Evolutionary conservation across 805 yeast species (phyloP).

Genomic region (Lachancea lanzarotensis): DNA sequence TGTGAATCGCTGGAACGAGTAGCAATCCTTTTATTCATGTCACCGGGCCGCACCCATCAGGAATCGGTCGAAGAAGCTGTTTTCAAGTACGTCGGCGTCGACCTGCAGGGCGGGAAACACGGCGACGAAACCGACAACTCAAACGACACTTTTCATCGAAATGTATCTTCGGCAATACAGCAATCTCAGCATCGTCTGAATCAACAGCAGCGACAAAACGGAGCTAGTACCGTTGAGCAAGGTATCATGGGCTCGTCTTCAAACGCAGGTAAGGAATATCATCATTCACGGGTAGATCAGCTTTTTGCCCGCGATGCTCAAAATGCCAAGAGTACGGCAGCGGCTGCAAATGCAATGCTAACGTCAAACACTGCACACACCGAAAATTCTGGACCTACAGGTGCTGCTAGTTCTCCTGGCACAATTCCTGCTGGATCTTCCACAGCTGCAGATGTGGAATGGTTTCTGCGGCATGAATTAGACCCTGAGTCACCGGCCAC

Average conservation of each 20-base stretch:
- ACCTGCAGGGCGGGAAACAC: constrained; percentile 35
- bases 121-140: constrained; percentile 30
- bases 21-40: neutral
- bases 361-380: neutral
- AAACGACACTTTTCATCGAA: neutral
- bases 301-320: constrained; percentile 4
- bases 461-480: constrained; percentile 21
- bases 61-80: constrained; percentile 71
- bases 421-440: constrained; percentile 10
- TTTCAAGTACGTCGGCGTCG: constrained; percentile 63
- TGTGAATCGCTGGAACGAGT: too few species aligned
- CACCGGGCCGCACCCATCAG: constrained; percentile 13
- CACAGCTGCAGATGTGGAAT: constrained; percentile 17
- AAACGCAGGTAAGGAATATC: constrained; percentile 24
- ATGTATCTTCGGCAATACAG: neutral
- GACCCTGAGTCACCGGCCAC: constrained; percentile 3
- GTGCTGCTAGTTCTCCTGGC: constrained; percentile 2
- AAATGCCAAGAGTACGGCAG: neutral
- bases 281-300: constrained; percentile 7
- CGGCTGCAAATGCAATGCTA: neutral
- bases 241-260: constrained; percentile 13
- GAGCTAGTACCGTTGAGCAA: neutral
- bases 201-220: neutral
- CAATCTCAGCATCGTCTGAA: neutral
- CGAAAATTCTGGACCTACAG: neutral